These are phyloP conservation scores for Acrodontium crateriforme DNA, from an alignment of 2,329 filamentous ascomycete species.

Conservation along the genomic window DNA sequence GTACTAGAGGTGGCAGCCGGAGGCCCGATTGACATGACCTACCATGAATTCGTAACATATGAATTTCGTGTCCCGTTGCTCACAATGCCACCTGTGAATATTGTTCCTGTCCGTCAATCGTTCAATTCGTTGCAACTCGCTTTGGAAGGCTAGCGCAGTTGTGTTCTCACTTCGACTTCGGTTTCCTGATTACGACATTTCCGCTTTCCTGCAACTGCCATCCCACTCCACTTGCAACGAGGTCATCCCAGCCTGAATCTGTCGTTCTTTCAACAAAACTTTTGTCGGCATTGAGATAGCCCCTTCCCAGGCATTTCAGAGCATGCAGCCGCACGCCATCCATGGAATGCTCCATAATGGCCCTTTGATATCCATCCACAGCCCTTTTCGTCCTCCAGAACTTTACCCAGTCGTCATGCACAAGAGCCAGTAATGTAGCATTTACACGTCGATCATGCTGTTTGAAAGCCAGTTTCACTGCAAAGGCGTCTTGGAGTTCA, in stretches of 20 bases:
- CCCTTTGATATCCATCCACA: conserved; percentile 68
- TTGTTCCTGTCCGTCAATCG: too few relatives aligned
- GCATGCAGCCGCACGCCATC: conserved; percentile 59
- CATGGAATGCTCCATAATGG: conserved; percentile 71
- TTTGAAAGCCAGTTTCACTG: conserved; percentile 44
- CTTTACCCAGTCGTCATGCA: conserved; percentile 67
- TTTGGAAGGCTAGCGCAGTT: too few relatives aligned
- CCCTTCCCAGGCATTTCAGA: conserved; percentile 72
- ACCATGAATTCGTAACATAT: too few relatives aligned
- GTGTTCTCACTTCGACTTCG: conserved; percentile 32
- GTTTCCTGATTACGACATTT: conserved; percentile 61
- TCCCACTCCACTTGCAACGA: conserved; percentile 61
- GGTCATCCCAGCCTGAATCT: conserved; percentile 55
- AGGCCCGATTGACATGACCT: conserved; percentile 2
- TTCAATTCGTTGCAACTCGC: too few relatives aligned
- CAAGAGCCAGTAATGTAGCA: conserved; percentile 52
- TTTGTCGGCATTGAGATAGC: conserved; percentile 62
- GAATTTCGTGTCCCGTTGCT: too few relatives aligned
- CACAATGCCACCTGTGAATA: too few relatives aligned
- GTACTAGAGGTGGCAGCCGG: conserved; percentile 5
- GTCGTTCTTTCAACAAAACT: conserved; percentile 55
- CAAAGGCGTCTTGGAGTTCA: conserved; percentile 60
- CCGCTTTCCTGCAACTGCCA: conserved; percentile 60
- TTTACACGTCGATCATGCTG: conserved; percentile 58
- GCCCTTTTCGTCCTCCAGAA: conserved; percentile 59